Percentiles rank a stretch among this genome's conserved stretches.
These are phyloP conservation scores for Boletus subparvulus DNA, from an alignment of 768 basidiomycete species.

Conservation along the genomic window DNA sequence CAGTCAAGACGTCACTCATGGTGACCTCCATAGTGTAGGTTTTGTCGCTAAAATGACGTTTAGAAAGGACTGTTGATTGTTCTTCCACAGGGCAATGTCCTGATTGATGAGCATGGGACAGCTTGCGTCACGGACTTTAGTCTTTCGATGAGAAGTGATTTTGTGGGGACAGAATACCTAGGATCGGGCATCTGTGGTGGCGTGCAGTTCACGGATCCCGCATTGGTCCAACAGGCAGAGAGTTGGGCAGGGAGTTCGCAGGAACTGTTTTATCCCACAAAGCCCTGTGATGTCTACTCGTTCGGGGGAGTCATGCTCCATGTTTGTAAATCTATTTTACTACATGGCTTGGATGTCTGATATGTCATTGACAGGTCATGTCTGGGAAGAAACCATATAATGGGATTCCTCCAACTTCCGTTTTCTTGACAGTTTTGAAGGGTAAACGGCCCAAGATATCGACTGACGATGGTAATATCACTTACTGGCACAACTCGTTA, in stretches of 20 bases:
- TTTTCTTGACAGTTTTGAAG: background rate
- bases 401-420: background rate
- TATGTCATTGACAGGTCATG: constrained; percentile 13
- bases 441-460: constrained; percentile 18
- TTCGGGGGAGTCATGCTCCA: constrained; percentile 38
- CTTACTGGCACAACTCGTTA: background rate
- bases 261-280: constrained; percentile 13
- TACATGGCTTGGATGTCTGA: constrained; percentile 6
- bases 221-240: constrained; percentile 15
- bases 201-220: constrained; percentile 48
- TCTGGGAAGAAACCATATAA: constrained; percentile 21
- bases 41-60: background rate
- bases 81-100: constrained; percentile 38
- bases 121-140: constrained; percentile 54
- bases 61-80: background rate
- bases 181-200: constrained; percentile 38
- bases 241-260: background rate
- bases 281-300: constrained; percentile 29
- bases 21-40: constrained; percentile 38
- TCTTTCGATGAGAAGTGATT: constrained; percentile 30
- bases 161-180: constrained; percentile 28
- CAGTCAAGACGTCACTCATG: constrained; percentile 28
- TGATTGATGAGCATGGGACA: constrained; percentile 38
- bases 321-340: constrained; percentile 13
- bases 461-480: background rate